Evolutionary conservation across 1,284 basidiomycete genomes (phyloP), one percentile per base, ranked within the genome.

Genomic region (Paramarasmius palmivorus): DNA sequence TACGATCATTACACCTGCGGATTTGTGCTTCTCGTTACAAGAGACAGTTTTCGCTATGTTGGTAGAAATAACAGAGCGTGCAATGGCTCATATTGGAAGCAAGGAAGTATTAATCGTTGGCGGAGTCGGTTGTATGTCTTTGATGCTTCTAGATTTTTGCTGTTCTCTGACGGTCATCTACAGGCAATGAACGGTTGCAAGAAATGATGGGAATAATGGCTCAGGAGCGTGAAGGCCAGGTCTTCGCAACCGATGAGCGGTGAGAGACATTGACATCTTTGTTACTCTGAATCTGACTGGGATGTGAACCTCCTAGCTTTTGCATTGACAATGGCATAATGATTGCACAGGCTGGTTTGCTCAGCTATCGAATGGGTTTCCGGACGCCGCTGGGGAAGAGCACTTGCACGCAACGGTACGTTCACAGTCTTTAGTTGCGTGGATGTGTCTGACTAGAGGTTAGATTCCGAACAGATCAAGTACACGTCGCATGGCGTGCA

Each of bases 281-380:
- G 37, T 32, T 37, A 25, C 26, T n/a, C 4, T 9, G 32, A 47
- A n/a, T 37, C 40, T 59, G 17, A 57, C 39, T 41, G 23, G 57
- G 46, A 50, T 36, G 49, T 5, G 32, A 49, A 42, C 15, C 36
- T 41, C 51, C 5, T 61, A 96, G 95, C 52, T 98, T 97, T 72
- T 98, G 96, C 71, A 98, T 99, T 58, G 97, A 99, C 72, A 99
- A 99, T 65, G 97, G 97, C 2, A 96, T 99, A 65, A 99, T 99
- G 97, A 99, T 99, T 54, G 97, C 97, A 1, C 97, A 99, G 69
- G 97, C 97, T 2, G 96, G 96, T 23, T 76, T 99, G 45, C 77
- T 99, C 36, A 87, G 89, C 55, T 93, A 86, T 70, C 82, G 97
- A 5, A 98, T 97, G 94, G 96, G 96, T n/a, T 80, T 86, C 59